Base-by-base conservation (phyloP, 345 rosid species). In the Populus pruinosa region DNA sequence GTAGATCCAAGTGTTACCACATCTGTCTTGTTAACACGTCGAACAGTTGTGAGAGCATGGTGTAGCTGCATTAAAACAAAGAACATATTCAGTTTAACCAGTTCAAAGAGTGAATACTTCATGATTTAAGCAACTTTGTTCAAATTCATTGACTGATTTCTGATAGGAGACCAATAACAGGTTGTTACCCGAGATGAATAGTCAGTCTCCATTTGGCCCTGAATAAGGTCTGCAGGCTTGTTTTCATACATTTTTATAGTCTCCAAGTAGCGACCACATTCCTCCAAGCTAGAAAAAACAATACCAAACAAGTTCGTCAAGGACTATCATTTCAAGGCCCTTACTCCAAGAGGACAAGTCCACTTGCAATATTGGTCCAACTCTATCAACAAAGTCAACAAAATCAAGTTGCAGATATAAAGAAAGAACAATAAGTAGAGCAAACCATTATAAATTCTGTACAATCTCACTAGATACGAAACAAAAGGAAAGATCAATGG, bases 191-290 rank as follows among this genome's bases (percentile, higher is more conserved):
- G 86, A 44, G 97, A 96, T 67, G 90, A 79, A 82, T 93, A 96
- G 78, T 96, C 96, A 20, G 93, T 88, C 82, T 96, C 98, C 94
- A 88, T 92, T 73, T 92, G 97, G 66, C 98, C 97, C 82, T 92
- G 98, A 69, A 91, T 96, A 55, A 96, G 94, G 77, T 96, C 97
- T 5, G 99, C 98, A 3, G 98, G 93, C 81, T 96, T 96, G 86
- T 93, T 92, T 82, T 96, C 98, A 78, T 93, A 93, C 70, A 93
- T 87, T 83, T 96, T 96, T 62, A 96, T 90, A 2, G 99, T 93
- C 87, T 96, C 98, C 90, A 96, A 88, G 84, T 92, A 96, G 55
- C 98, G 97, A 1, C 91, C 98, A 80, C 99, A 96, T 89, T 96
- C 98, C 73, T 93, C 94, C 88, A 91, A 83, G 89, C 99, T 93